Evolutionary conservation across 2,329 filamentous ascomycete species (phyloP).

Genomic region (Colletotrichum tropicicola): DNA sequence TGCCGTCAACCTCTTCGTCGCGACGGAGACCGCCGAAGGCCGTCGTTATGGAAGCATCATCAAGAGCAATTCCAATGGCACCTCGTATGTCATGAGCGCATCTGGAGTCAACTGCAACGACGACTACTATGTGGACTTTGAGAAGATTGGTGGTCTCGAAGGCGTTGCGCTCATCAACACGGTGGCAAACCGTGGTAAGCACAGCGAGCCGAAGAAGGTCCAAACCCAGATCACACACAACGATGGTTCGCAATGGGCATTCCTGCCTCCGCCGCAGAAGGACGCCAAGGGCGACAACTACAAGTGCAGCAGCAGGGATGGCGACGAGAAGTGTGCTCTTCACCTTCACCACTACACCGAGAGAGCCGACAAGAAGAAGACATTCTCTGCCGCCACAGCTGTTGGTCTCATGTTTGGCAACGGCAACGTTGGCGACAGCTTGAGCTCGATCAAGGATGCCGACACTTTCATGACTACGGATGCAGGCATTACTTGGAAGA

Average conservation of each 20-base stretch:
- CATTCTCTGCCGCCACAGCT: conserved; percentile 87
- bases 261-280: conserved; percentile 75
- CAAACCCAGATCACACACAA: conserved; percentile 96
- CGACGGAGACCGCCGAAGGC: conserved; percentile 71
- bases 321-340: conserved; percentile 78
- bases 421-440: conserved; percentile 83
- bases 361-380: conserved; percentile 80
- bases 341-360: conserved; percentile 98
- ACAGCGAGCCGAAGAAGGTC: conserved; percentile 77
- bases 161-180: conserved; percentile 89
- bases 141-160: conserved; percentile 92
- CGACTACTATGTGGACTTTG: conserved; percentile 87
- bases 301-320: conserved; percentile 68
- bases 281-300: conserved; percentile 78
- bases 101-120: conserved; percentile 83
- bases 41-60: conserved; percentile 86
- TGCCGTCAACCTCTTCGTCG: conserved; percentile 93
- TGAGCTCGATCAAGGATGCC: conserved; percentile 74
- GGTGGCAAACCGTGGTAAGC: conserved; percentile 77
- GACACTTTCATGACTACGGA: conserved; percentile 93
- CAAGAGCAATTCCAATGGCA: conserved; percentile 99
- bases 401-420: conserved; percentile 91
- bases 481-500: conserved; percentile 88
- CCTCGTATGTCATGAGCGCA: conserved; percentile 88
- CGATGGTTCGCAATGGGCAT: conserved; percentile 88